A percentile compares a stretch with the other conserved stretches of the same genome.
Evolutionary conservation across 2,329 filamentous ascomycete genomes (phyloP).

Genomic region (Akanthomyces dipterigenus): DNA sequence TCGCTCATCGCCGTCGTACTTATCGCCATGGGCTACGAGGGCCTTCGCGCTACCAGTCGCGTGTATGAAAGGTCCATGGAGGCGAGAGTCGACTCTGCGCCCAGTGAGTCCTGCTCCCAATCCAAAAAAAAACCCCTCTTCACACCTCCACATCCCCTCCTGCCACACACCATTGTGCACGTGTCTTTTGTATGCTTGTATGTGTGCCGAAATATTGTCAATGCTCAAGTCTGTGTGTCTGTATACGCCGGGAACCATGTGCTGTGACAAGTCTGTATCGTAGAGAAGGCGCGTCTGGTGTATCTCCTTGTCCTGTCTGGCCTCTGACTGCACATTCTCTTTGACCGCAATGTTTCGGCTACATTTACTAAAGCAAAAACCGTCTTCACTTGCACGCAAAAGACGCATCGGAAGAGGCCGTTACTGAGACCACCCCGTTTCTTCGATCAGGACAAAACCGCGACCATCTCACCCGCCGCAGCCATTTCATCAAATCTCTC

Average conservation of each 20-base stretch:
- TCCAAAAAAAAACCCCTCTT: slow-evolving; percentile 12
- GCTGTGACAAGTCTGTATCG: not conserved
- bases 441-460: slow-evolving; percentile 68
- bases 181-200: not conserved
- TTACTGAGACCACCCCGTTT: slow-evolving; percentile 59
- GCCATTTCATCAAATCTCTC: slow-evolving; percentile 70
- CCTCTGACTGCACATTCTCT: not conserved
- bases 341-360: not conserved
- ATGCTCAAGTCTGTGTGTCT: not conserved
- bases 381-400: not conserved
- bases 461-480: slow-evolving; percentile 54
- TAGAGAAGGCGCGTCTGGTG: not conserved
- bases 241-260: not conserved
- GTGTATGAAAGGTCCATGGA: slow-evolving; percentile 62
- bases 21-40: slow-evolving; percentile 89
- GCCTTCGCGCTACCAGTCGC: slow-evolving; percentile 67
- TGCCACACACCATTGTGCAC: not conserved
- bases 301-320: not conserved
- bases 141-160: not conserved
- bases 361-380: slow-evolving; percentile 4
- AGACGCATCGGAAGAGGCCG: slow-evolving; percentile 19
- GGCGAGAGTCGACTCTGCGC: slow-evolving; percentile 39
- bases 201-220: not conserved
- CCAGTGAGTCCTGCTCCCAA: slow-evolving; percentile 40
- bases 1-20: slow-evolving; percentile 78